These are phyloP conservation scores for Schoenoplectus tabernaemontani DNA, from an alignment of 202 grass and related monocot genomes.

Conservation along the genomic window DNA sequence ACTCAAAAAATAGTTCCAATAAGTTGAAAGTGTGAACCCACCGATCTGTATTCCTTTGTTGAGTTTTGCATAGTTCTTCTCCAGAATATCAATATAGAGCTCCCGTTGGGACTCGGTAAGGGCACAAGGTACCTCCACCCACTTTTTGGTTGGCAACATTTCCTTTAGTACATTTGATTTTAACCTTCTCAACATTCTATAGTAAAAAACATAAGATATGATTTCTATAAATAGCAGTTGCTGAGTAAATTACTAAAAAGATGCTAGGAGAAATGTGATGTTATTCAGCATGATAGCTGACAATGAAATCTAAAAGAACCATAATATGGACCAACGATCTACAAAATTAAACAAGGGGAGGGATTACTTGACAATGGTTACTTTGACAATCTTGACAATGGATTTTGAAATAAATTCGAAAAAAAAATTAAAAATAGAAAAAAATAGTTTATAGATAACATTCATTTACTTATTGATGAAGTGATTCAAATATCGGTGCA, in stretches of 20 bases:
- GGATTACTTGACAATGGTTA: too few species aligned
- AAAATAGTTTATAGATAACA: too few species aligned
- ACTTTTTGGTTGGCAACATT: constrained; percentile 56
- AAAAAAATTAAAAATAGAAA: too few species aligned
- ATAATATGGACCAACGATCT: too few species aligned
- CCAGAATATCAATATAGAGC: constrained; percentile 61
- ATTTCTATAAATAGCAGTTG: background rate
- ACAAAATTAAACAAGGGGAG: constrained; percentile 9
- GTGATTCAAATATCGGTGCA: too few species aligned
- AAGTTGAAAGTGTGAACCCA: constrained; percentile 17
- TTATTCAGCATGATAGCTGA: background rate
- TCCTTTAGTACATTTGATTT: constrained; percentile 49
- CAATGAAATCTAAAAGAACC: background rate
- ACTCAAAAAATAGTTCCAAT: background rate
- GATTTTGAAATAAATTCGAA: too few species aligned
- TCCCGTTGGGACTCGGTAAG: constrained; percentile 53
- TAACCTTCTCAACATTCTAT: constrained; percentile 62
- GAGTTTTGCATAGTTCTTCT: constrained; percentile 63
- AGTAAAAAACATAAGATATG: constrained; percentile 24
- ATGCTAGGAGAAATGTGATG: background rate
- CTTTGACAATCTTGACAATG: too few species aligned
- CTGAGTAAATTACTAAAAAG: background rate
- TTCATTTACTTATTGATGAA: too few species aligned
- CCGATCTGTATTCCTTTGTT: constrained; percentile 45
- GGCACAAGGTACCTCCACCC: constrained; percentile 70